Conservation (phyloP, 176 grass and related monocot genomes). For the Aechmea fasciata region DNA sequence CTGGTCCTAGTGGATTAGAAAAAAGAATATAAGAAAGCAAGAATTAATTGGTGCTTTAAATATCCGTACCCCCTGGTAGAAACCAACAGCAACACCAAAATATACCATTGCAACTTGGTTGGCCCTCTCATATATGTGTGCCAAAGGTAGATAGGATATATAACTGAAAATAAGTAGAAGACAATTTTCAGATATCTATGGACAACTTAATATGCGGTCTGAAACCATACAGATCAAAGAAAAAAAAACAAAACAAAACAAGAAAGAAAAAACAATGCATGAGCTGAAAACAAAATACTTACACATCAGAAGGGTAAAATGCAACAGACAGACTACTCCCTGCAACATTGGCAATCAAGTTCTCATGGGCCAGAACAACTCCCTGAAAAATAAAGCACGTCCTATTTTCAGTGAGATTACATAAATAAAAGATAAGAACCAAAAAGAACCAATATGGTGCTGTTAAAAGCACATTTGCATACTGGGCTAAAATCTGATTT, state of each 20-base stretch:
- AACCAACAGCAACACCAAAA: conserved; percentile 67
- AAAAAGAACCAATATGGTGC: not conserved
- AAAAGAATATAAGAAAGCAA: conserved; percentile 5
- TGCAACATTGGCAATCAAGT: conserved; percentile 85
- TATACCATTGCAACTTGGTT: conserved; percentile 69
- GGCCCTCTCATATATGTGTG: conserved; percentile 85
- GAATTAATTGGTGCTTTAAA: conserved; percentile 9
- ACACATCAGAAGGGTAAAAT: conserved; percentile 84
- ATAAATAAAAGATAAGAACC: conserved; percentile 21
- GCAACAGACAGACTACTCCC: conserved; percentile 38
- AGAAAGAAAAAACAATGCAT: not conserved
- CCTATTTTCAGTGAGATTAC: not conserved
- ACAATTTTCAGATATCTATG: not conserved
- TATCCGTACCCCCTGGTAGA: conserved; percentile 91
- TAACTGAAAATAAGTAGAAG: conserved; percentile 34
- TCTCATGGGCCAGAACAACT: conserved; percentile 78
- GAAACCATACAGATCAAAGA: conserved; percentile 2
- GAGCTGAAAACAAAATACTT: conserved; percentile 14
- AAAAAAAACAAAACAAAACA: conserved; percentile 1
- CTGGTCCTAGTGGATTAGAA: not conserved
- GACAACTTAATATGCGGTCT: conserved; percentile 3
- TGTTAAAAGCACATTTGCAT: not conserved
- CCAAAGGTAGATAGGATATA: conserved; percentile 84
- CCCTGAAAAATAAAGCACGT: conserved; percentile 49
- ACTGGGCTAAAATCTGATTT: conserved; percentile 1